Conservation (phyloP, 2,329 filamentous ascomycete species). For the Pyrenophora graminea region DNA sequence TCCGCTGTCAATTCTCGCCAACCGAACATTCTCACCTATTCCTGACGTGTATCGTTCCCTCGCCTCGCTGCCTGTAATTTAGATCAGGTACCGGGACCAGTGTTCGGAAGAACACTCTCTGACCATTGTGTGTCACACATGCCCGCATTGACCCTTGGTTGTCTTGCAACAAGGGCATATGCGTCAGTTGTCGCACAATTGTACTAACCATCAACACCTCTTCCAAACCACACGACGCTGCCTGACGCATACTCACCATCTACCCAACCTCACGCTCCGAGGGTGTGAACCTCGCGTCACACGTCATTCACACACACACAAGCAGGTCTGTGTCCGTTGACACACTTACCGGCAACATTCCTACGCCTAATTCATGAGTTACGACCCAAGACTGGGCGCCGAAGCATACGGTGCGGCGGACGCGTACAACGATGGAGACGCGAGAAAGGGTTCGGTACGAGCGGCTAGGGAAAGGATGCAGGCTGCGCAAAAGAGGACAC, state of each 20-base stretch:
- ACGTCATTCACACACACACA: conserved; percentile 1
- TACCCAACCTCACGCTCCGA: neutral
- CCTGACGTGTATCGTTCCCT: conserved; percentile 20
- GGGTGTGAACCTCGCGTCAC: conserved; percentile 1
- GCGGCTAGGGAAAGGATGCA: conserved; percentile 44
- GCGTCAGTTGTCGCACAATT: conserved; percentile 18
- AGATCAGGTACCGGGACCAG: conserved; percentile 16
- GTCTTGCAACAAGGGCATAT: conserved; percentile 14
- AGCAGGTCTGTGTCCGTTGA: conserved; percentile 40
- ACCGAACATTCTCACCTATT: conserved; percentile 12
- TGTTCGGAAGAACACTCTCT: conserved; percentile 6
- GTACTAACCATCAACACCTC: conserved; percentile 1
- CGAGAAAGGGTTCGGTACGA: conserved; percentile 43
- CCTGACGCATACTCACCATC: conserved; percentile 5
- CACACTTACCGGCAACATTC: conserved; percentile 39
- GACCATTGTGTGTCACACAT: conserved; percentile 13
- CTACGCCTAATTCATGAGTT: conserved; percentile 41
- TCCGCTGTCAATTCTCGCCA: conserved; percentile 21
- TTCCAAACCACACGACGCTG: conserved; percentile 4
- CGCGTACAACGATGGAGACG: conserved; percentile 26
- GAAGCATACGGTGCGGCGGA: conserved; percentile 36
- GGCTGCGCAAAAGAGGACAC: conserved; percentile 34
- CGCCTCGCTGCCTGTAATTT: conserved; percentile 12
- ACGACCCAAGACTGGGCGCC: conserved; percentile 41
- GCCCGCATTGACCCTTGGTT: conserved; percentile 22